phyloP scores from a whole-genome alignment of 257 asterid genomes.

The Parsonsia alboflavescens region DNA sequence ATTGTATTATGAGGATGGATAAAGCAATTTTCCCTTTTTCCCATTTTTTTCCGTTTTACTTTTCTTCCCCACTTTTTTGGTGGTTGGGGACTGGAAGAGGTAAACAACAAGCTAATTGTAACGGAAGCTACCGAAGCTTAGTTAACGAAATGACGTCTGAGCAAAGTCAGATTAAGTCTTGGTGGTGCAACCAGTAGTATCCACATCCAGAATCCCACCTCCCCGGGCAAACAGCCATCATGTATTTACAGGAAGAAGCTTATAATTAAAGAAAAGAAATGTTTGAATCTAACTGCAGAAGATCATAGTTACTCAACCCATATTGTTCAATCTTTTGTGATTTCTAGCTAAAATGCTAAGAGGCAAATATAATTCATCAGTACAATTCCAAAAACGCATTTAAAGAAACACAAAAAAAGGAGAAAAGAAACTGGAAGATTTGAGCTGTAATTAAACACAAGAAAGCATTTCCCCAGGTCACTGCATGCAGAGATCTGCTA shows the following conservation, averaged over 20 bases:
- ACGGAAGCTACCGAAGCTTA: not conserved
- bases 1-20: not conserved
- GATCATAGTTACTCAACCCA: not conserved
- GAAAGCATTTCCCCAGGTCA: not conserved
- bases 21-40: not conserved
- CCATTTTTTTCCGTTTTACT: not conserved
- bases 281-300: not conserved
- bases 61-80: too few relatives aligned
- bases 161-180: conserved; percentile 25
- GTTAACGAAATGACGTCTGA: conserved; percentile 26
- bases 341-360: not conserved
- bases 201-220: conserved; percentile 3
- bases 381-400: not conserved
- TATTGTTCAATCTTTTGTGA: not conserved
- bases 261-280: too few relatives aligned
- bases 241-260: not conserved
- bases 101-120: conserved; percentile 11
- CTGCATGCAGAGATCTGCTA: conserved; percentile 16
- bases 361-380: not conserved
- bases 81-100: not conserved
- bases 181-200: conserved; percentile 4
- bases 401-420: not conserved
- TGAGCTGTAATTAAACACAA: not conserved
- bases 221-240: not conserved
- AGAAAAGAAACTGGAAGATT: not conserved